Evolutionary conservation across 2,329 filamentous ascomycete genomes (phyloP), one percentile per base, ranked within the genome.

Genomic region (Acephala macrosclerotiorum): DNA sequence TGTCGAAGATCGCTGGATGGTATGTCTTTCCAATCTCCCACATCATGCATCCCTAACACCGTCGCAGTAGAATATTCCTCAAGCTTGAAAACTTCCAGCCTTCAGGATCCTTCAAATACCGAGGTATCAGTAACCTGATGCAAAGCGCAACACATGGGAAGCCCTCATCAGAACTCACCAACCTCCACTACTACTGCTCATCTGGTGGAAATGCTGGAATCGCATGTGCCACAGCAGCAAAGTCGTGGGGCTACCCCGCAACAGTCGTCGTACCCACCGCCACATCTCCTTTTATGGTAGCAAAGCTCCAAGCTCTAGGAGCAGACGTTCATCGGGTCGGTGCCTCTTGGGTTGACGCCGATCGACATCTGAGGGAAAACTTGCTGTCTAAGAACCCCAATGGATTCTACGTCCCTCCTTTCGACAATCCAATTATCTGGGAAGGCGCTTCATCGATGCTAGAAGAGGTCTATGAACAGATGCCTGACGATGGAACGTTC

Each of bases 51-150:
- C 3, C 8, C 58, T 63, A 64, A 65, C 57, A 36, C 20, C 45
- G 18, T 12, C 59, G 40, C 58, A 74, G 72, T 59, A 70, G 91
- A 80, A 87, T 96, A 77, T 92, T 91, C 78, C 88, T 96, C 74
- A 96, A 96, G 78, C 87, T 96, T 68, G 93, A 96, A 73, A 92
- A 91, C 76, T 85, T 93, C 60, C 93, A 96, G 75, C 93, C 92
- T 4, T 91, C 90, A 25, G 91, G 91, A 67, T 94, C 91, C 26
- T 96, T 96, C 87, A 95, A 96, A 78, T 94, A 91, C 58, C 85
- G 87, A 70, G 92, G 91, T 38, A 87, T 94, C 68, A 91, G 91
- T 63, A 87, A 91, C 77, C 85, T 91, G 75, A 89, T 93, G 76
- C 83, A 88, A 58, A 81, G 82, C 70, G 76, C 82, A 66, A 55